These are phyloP conservation scores for Thermothielavioides terrestris DNA, from an alignment of 495 filamentous ascomycete species.

Conservation along the genomic window DNA sequence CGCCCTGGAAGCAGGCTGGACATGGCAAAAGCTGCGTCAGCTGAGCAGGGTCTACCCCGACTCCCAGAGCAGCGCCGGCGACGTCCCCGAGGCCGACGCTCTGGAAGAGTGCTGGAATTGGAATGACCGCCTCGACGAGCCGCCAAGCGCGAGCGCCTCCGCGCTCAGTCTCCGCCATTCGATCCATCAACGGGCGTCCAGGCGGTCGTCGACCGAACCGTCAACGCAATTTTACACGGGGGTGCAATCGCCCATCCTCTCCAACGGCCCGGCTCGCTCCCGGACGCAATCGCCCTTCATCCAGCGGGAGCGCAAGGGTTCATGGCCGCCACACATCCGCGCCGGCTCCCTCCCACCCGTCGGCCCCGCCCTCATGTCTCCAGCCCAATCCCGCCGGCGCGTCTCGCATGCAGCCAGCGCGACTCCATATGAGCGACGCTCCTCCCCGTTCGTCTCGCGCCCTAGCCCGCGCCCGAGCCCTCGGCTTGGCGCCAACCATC, in stretches of 20 bases:
- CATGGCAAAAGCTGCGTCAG: constrained; percentile 51
- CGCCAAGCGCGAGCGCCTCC: constrained; percentile 24
- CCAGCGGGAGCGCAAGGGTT: constrained; percentile 33
- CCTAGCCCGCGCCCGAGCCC: constrained; percentile 19
- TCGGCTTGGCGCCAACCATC: not conserved
- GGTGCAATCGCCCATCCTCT: constrained; percentile 25
- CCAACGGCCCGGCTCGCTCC: constrained; percentile 16
- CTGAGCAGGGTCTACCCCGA: constrained; percentile 47
- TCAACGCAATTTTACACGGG: constrained; percentile 29
- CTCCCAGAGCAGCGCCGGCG: constrained; percentile 28
- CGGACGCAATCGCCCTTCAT: constrained; percentile 31
- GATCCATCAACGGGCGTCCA: constrained; percentile 25
- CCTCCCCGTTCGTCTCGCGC: constrained; percentile 28
- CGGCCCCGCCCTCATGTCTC: constrained; percentile 17
- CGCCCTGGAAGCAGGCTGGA: constrained; percentile 44
- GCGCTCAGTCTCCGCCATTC: constrained; percentile 32
- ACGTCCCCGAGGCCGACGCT: constrained; percentile 50
- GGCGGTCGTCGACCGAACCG: constrained; percentile 28
- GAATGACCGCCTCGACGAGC: constrained; percentile 47
- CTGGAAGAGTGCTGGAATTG: constrained; percentile 46
- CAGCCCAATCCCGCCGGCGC: constrained; percentile 31
- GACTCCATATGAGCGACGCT: constrained; percentile 27
- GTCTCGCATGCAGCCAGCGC: constrained; percentile 21
- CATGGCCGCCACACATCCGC: constrained; percentile 35
- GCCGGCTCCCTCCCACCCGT: constrained; percentile 41